Conservation (phyloP, 2,329 filamentous ascomycete genomes). For the Bimuria novae-zelandiae region DNA sequence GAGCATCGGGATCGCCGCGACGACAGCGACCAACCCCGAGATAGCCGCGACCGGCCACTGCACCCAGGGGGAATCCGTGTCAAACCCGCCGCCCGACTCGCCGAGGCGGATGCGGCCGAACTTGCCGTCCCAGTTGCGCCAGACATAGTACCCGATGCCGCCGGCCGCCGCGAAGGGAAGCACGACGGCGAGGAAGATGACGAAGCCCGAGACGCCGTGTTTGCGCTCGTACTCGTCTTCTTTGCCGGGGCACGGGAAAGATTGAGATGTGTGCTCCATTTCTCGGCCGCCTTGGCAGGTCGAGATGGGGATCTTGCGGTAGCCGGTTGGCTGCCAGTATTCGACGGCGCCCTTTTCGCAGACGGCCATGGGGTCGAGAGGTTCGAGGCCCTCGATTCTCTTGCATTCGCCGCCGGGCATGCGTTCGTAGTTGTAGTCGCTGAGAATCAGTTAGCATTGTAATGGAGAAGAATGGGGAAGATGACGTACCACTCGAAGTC, state of each 20-base stretch:
- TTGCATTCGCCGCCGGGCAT: slow-evolving; percentile 75
- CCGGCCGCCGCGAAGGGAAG: slow-evolving; percentile 74
- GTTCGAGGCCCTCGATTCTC: slow-evolving; percentile 73
- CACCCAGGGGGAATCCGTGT: slow-evolving; percentile 76
- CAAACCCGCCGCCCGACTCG: slow-evolving; percentile 56
- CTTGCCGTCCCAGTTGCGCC: slow-evolving; percentile 81
- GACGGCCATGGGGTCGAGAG: slow-evolving; percentile 62
- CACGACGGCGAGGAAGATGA: slow-evolving; percentile 83
- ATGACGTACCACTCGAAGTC: slow-evolving; percentile 87
- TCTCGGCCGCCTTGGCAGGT: slow-evolving; percentile 80
- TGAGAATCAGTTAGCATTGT: slow-evolving; percentile 44
- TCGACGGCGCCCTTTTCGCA: slow-evolving; percentile 73
- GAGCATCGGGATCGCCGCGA: slow-evolving; percentile 67
- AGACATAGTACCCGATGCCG: slow-evolving; percentile 81
- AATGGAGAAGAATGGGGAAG: not conserved
- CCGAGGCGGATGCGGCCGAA: slow-evolving; percentile 90
- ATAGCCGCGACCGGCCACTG: slow-evolving; percentile 68
- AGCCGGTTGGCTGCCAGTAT: slow-evolving; percentile 85
- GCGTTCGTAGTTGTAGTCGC: slow-evolving; percentile 92
- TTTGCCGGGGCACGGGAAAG: slow-evolving; percentile 73
- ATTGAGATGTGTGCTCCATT: slow-evolving; percentile 67
- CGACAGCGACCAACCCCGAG: slow-evolving; percentile 60
- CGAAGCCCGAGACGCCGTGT: slow-evolving; percentile 69
- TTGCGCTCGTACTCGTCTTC: slow-evolving; percentile 82
- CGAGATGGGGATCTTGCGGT: slow-evolving; percentile 85